These are phyloP conservation scores for Elaphomyces granulatus DNA, from an alignment of 495 filamentous ascomycete genomes.

Conservation along the genomic window DNA sequence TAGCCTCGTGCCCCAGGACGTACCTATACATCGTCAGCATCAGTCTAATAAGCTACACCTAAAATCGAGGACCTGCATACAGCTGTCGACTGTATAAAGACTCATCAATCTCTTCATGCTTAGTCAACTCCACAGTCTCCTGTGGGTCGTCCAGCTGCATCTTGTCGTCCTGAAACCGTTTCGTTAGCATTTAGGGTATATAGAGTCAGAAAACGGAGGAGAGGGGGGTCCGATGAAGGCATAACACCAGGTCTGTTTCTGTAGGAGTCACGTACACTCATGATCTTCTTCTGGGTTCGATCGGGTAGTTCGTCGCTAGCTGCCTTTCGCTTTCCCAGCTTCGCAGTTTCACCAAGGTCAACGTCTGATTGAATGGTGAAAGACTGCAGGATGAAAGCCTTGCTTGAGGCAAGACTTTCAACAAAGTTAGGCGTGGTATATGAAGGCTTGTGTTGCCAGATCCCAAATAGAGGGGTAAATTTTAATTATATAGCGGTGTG, in stretches of 20 bases:
- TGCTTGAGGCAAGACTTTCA: slow-evolving; percentile 41
- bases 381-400: slow-evolving; percentile 30
- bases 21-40: slow-evolving; percentile 35
- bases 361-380: slow-evolving; percentile 43
- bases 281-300: slow-evolving; percentile 66
- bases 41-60: background rate
- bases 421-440: no score
- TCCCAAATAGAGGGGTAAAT: no score
- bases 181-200: slow-evolving; percentile 7
- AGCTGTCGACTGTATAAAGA: slow-evolving; percentile 95
- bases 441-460: no score
- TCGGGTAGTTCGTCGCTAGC: slow-evolving; percentile 54
- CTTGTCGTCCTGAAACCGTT: slow-evolving; percentile 39
- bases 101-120: slow-evolving; percentile 78
- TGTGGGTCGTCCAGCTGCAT: slow-evolving; percentile 68
- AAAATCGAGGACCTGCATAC: slow-evolving; percentile 28
- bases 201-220: background rate
- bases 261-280: slow-evolving; percentile 61
- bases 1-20: slow-evolving; percentile 96
- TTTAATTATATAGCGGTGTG: no score
- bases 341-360: slow-evolving; percentile 40
- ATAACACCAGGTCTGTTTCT: no score
- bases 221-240: background rate
- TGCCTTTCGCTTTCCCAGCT: slow-evolving; percentile 74
- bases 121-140: slow-evolving; percentile 41